phyloP scores from a whole-genome alignment of 2,329 filamentous ascomycete genomes.

The Chalara sp. region DNA sequence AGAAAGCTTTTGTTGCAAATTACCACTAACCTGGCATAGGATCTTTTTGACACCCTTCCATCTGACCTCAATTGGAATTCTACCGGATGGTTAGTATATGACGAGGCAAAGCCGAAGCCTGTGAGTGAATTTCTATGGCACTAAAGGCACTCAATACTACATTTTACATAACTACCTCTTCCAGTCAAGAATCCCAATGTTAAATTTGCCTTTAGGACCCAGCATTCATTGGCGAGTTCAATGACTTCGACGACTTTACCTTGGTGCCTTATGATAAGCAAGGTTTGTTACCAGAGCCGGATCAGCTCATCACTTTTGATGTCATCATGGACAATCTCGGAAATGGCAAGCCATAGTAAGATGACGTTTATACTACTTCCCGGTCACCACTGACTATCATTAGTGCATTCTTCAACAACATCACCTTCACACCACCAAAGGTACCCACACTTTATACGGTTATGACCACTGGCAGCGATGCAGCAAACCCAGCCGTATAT shows the following conservation, averaged over 20 bases:
- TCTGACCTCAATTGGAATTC: slow-evolving; percentile 60
- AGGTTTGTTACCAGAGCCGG: slow-evolving; percentile 52
- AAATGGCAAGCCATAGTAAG: slow-evolving; percentile 61
- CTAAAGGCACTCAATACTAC: too few species aligned
- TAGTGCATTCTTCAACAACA: slow-evolving; percentile 53
- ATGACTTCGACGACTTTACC: slow-evolving; percentile 66
- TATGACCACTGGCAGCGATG: slow-evolving; percentile 45
- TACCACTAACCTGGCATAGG: slow-evolving; percentile 28
- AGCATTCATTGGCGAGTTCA: slow-evolving; percentile 50
- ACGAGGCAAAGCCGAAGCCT: slow-evolving; percentile 38
- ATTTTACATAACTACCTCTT: too few species aligned
- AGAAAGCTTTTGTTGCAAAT: not conserved
- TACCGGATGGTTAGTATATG: slow-evolving; percentile 58
- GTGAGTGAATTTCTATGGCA: slow-evolving; percentile 28
- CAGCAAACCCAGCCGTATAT: slow-evolving; percentile 55
- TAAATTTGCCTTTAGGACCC: too few species aligned
- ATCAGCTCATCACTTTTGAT: slow-evolving; percentile 55
- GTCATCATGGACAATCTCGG: slow-evolving; percentile 61
- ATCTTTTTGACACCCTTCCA: slow-evolving; percentile 60
- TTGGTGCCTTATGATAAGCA: slow-evolving; percentile 64
- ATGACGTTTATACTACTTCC: not conserved
- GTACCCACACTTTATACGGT: slow-evolving; percentile 63
- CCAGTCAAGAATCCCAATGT: too few species aligned
- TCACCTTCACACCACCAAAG: slow-evolving; percentile 57
- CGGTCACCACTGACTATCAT: not conserved